Evolutionary conservation across 1,284 basidiomycete genomes (phyloP).

Genomic region (Trichosporon sp.): DNA sequence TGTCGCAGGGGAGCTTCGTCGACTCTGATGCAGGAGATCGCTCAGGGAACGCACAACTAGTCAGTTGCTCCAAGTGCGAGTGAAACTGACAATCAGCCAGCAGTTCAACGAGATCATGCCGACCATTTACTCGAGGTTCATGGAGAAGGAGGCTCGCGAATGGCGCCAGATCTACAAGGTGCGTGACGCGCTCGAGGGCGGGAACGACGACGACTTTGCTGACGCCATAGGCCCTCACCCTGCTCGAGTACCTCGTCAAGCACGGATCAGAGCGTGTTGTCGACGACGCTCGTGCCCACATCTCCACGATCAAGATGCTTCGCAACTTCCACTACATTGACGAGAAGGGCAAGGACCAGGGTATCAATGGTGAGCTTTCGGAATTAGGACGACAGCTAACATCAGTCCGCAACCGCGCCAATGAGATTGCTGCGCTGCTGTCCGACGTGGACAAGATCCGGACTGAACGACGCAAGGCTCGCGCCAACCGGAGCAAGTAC

Average conservation of each 20-base stretch:
- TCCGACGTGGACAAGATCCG: slow-evolving; percentile 89
- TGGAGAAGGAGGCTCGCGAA: slow-evolving; percentile 97
- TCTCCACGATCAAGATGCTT: slow-evolving; percentile 95
- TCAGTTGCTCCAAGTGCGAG: slow-evolving; percentile 5
- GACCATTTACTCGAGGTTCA: slow-evolving; percentile 86
- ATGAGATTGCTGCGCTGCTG: slow-evolving; percentile 83
- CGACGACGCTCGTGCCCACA: slow-evolving; percentile 90
- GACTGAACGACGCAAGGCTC: slow-evolving; percentile 83
- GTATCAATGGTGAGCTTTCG: slow-evolving; percentile 73
- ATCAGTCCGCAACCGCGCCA: slow-evolving; percentile 56
- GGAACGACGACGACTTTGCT: not conserved
- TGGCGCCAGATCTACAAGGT: slow-evolving; percentile 99
- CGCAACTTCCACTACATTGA: slow-evolving; percentile 98
- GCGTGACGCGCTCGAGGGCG: slow-evolving; percentile 1
- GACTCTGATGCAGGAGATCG: slow-evolving; percentile 97
- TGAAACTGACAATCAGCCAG: slow-evolving; percentile 57
- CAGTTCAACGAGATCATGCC: slow-evolving; percentile 99
- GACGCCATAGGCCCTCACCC: slow-evolving; percentile 66
- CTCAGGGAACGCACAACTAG: slow-evolving; percentile 49
- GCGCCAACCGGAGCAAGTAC: slow-evolving; percentile 88
- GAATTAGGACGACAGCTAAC: not conserved
- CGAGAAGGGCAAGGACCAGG: slow-evolving; percentile 97
- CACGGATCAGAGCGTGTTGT: slow-evolving; percentile 98
- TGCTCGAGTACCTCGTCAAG: slow-evolving; percentile 93
- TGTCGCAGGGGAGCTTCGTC: slow-evolving; percentile 85